phyloP scores from a whole-genome alignment of 495 filamentous ascomycete species.

The Penicillium argentinense region DNA sequence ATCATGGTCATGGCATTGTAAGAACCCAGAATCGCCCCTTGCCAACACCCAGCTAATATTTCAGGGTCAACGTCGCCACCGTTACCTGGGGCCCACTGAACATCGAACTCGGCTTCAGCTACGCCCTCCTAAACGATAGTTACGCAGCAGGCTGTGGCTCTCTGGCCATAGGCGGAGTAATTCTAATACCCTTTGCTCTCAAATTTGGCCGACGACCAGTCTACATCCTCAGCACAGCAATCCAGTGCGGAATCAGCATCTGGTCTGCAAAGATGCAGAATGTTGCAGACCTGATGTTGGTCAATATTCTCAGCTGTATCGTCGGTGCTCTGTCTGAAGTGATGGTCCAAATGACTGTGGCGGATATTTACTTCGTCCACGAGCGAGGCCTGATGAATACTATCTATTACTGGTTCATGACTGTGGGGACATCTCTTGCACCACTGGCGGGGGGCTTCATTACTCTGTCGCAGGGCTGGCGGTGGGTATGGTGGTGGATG shows the following conservation, averaged over 20 bases:
- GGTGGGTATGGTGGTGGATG: conserved; percentile 53
- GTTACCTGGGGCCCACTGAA: conserved; percentile 41
- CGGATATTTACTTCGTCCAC: conserved; percentile 51
- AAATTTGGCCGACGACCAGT: conserved; percentile 45
- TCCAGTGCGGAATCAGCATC: conserved; percentile 35
- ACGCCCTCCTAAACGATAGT: conserved; percentile 36
- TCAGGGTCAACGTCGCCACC: conserved; percentile 34
- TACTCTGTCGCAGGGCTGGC: conserved; percentile 45
- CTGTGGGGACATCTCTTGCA: conserved; percentile 31
- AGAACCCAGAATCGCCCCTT: not conserved
- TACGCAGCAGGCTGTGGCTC: conserved; percentile 39
- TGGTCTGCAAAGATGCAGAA: conserved; percentile 42
- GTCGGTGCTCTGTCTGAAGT: conserved; percentile 41
- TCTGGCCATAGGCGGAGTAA: conserved; percentile 36
- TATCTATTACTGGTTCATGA: conserved; percentile 35
- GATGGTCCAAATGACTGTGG: conserved; percentile 47
- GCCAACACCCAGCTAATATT: not conserved
- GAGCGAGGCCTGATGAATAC: conserved; percentile 42
- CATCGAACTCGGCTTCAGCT: conserved; percentile 37
- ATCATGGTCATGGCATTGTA: conserved; percentile 23
- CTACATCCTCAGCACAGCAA: conserved; percentile 38
- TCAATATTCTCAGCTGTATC: conserved; percentile 35
- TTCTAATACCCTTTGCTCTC: conserved; percentile 46
- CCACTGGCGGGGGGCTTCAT: conserved; percentile 47
- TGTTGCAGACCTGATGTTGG: conserved; percentile 34